phyloP scores from a whole-genome alignment of 495 filamentous ascomycete species.

The Aspergillus mulundensis region DNA sequence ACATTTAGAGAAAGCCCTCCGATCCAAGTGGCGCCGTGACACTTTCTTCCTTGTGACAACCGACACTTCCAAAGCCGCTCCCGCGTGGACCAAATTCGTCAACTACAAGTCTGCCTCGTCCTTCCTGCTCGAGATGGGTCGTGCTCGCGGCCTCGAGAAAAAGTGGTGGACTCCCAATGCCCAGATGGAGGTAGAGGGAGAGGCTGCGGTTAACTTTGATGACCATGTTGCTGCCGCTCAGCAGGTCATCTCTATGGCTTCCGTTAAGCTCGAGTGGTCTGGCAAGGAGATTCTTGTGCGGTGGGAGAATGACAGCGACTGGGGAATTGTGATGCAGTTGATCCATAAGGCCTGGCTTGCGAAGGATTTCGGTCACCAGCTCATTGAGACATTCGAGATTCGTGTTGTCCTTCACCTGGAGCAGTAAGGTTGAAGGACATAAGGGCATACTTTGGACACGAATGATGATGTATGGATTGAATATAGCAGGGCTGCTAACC shows the following conservation, averaged over 20 bases:
- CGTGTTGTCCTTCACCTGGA: conserved; percentile 11
- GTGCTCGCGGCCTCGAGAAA: background rate
- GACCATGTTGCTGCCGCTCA: background rate
- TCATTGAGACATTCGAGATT: conserved; percentile 7
- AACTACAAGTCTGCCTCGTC: conserved; percentile 6
- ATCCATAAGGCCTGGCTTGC: conserved; percentile 8
- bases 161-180: background rate
- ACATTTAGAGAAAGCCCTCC: background rate
- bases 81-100: conserved; percentile 6
- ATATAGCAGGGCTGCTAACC: too few species aligned
- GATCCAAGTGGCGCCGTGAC: background rate
- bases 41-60: conserved; percentile 14
- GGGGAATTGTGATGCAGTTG: conserved; percentile 3
- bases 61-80: background rate
- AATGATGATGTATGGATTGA: background rate
- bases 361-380: background rate
- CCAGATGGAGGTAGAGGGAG: background rate
- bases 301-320: conserved; percentile 12
- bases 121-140: conserved; percentile 10
- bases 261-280: conserved; percentile 13
- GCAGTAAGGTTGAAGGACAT: background rate
- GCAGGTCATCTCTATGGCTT: conserved; percentile 3
- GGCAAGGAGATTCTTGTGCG: conserved; percentile 11
- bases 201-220: background rate
- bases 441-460: background rate